Base-by-base conservation (phyloP, 1,284 basidiomycete genomes). In the Puccinia triticina region DNA sequence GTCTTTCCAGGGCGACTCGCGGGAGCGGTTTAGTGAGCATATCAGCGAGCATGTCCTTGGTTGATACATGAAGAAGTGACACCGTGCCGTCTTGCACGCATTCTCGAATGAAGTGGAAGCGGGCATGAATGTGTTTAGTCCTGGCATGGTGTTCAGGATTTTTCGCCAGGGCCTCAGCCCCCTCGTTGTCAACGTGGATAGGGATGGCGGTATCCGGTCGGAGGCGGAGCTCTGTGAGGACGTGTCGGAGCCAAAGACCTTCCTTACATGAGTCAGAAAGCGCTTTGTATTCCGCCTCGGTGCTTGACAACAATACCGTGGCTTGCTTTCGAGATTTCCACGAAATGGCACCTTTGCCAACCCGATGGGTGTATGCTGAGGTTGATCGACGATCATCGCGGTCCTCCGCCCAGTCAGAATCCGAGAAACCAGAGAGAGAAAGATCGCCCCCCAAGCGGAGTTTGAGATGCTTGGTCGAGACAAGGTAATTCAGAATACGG, bases 271-370 rank as follows among this genome's bases (percentile, higher is more conserved):
- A 57, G 55, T 57, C 23, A 18, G 55, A 57, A 5, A 57, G 21
- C 7, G 55, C 32, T 26, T 67, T 67, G 21, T 26, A 67, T 21
- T 67, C 66, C 18, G 40, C 40, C 12, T 43, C 40, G 4, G 40
- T 43, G 40, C 40, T 43, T 12, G 40, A 43, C 12, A 43, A 34
- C 34, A 26, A 67, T 11, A 67, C 66, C 3, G 32, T 67, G 5
- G 29, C 37, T 67, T 67, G 66, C 34, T 67, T 67, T 43, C 66
- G 8, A 5, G 21, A 34, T 29, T 43, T 67, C 66, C 66, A 67
- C 2, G 66, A 67, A 10, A 67, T 43, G 3, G 66, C 66, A 29
- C 66, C 66, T 5, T 21, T 43, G 21, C 66, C 66, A 29, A 67
- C 8, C 3, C 29, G 34, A 21, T 26, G 32, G 23, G 66, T 26